Percentiles rank a stretch among this genome's conserved stretches.
Evolutionary conservation across 2,329 filamentous ascomycete species (phyloP).

Genomic region (Sporothrix brasiliensis): DNA sequence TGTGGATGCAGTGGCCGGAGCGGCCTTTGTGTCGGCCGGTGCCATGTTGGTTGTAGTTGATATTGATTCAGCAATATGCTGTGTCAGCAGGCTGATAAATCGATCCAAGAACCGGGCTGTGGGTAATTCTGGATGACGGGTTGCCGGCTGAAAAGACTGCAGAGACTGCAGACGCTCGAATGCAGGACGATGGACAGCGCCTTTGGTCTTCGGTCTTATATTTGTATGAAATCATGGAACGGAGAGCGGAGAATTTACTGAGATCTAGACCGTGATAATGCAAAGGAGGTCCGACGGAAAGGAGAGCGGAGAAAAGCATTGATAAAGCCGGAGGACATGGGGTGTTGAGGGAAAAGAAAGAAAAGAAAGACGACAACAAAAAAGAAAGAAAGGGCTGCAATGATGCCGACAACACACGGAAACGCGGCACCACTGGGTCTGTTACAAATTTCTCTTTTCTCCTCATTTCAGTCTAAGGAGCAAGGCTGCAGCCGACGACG

Average conservation of each 20-base stretch:
- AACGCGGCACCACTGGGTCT: slow-evolving; percentile 6
- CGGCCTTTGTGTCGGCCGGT: slow-evolving; percentile 6
- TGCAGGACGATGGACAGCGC: neutral
- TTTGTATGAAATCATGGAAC: neutral
- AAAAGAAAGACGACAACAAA: neutral
- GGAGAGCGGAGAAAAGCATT: neutral
- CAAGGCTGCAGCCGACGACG: no score
- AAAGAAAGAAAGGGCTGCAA: neutral
- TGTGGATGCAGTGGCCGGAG: neutral
- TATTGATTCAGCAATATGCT: no score
- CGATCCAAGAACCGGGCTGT: neutral
- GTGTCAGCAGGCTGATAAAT: no score
- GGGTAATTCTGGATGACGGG: neutral
- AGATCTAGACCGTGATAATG: no score
- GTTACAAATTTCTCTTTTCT: neutral
- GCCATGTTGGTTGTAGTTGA: neutral
- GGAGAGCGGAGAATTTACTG: neutral
- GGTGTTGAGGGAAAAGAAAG: neutral
- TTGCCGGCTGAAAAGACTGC: neutral
- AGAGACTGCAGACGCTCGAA: neutral
- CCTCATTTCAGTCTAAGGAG: neutral
- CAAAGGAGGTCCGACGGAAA: neutral
- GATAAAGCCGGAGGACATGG: neutral
- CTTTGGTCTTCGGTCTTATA: neutral
- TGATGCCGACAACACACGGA: slow-evolving; percentile 19